These are phyloP conservation scores for Trichophaea hybrida DNA, from an alignment of 2,329 filamentous ascomycete species.

Conservation along the genomic window DNA sequence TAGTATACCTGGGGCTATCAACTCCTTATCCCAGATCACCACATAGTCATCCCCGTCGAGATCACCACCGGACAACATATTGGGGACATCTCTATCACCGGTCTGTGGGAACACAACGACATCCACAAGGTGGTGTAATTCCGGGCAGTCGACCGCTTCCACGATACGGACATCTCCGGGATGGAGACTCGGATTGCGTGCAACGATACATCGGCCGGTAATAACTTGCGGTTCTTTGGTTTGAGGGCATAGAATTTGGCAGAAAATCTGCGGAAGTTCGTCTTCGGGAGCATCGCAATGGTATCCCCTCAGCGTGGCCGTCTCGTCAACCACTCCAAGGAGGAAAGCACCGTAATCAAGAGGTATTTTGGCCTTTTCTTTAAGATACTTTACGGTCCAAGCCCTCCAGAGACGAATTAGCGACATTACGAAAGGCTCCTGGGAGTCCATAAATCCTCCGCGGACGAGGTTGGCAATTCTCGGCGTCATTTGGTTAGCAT, in stretches of 20 bases:
- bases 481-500: constrained; percentile 70
- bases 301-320: constrained; percentile 57
- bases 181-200: constrained; percentile 85
- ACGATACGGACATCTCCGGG: constrained; percentile 85
- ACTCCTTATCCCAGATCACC: constrained; percentile 69
- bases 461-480: constrained; percentile 60
- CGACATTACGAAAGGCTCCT: constrained; percentile 71
- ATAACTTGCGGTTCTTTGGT: constrained; percentile 39
- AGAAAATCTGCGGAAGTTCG: constrained; percentile 67
- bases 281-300: constrained; percentile 36
- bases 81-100: constrained; percentile 71
- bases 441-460: constrained; percentile 58
- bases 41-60: constrained; percentile 94
- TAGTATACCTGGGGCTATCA: constrained; percentile 45
- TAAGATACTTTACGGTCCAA: constrained; percentile 78
- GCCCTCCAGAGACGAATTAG: constrained; percentile 71
- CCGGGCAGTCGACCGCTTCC: constrained; percentile 58
- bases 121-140: constrained; percentile 63
- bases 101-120: constrained; percentile 75
- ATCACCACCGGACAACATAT: constrained; percentile 93
- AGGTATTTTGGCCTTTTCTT: constrained; percentile 78
- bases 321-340: constrained; percentile 81
- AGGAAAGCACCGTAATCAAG: constrained; percentile 75
- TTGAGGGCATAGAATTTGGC: constrained; percentile 54
- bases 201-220: constrained; percentile 64